Conservation (phyloP, 495 filamentous ascomycete genomes). For the Hapsidospora chrysogenum region DNA sequence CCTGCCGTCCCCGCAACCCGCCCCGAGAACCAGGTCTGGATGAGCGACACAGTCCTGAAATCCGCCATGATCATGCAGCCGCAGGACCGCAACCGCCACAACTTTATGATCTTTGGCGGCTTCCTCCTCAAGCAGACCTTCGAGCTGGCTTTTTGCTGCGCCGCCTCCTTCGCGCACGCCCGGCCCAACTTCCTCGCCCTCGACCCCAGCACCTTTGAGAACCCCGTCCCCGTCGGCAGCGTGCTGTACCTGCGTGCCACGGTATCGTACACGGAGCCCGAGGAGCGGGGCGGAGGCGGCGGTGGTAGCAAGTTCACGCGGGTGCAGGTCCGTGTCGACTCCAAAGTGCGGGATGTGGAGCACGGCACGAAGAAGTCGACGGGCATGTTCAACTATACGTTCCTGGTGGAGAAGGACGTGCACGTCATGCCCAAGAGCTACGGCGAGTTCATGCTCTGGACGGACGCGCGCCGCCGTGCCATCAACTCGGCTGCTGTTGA, state of each 20-base stretch:
- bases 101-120: constrained; percentile 84
- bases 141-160: constrained; percentile 78
- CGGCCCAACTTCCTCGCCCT: constrained; percentile 63
- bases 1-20: too few species aligned
- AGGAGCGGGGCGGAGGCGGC: constrained; percentile 22
- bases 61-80: constrained; percentile 77
- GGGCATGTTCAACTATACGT: constrained; percentile 77
- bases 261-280: constrained; percentile 60
- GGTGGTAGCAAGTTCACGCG: constrained; percentile 28
- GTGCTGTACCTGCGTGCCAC: constrained; percentile 68
- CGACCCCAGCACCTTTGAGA: constrained; percentile 69
- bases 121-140: constrained; percentile 71
- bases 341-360: constrained; percentile 63
- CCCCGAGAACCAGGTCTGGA: constrained; percentile 51
- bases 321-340: constrained; percentile 62
- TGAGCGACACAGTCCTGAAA: constrained; percentile 48
- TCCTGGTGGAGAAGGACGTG: constrained; percentile 54
- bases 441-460: constrained; percentile 64
- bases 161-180: constrained; percentile 58
- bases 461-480: constrained; percentile 62
- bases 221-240: constrained; percentile 70
- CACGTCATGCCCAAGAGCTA: constrained; percentile 63
- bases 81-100: constrained; percentile 69
- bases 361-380: constrained; percentile 60
- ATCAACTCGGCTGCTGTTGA: too few species aligned